These are phyloP conservation scores for Miamiensis avidus DNA, from an alignment of 169 alveolate species.

Conservation along the genomic window DNA sequence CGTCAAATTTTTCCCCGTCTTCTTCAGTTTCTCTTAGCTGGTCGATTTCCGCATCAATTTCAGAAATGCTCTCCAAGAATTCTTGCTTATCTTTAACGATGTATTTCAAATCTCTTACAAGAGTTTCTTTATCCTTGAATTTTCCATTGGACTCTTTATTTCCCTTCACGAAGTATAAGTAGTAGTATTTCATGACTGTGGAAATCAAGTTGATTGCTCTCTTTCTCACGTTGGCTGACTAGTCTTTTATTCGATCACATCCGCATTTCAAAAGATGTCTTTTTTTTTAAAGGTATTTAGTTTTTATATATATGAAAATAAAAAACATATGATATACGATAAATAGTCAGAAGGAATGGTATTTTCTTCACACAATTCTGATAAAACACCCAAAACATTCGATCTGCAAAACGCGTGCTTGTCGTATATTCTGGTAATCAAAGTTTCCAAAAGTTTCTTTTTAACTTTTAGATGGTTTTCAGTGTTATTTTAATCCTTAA, in stretches of 20 bases:
- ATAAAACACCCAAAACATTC: conserved; percentile 56
- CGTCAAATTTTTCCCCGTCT: neutral
- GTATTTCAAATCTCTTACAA: conserved; percentile 45
- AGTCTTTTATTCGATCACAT: conserved; percentile 69
- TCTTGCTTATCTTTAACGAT: conserved; percentile 44
- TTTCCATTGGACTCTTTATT: conserved; percentile 42
- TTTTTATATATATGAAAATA: too few relatives aligned
- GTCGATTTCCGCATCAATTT: conserved; percentile 30
- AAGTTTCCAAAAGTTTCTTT: conserved; percentile 63
- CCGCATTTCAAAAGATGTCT: conserved; percentile 52
- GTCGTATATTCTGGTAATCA: conserved; percentile 70
- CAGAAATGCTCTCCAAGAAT: conserved; percentile 31
- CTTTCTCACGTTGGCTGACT: conserved; percentile 74
- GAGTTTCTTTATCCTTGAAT: conserved; percentile 50
- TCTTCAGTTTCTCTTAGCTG: conserved; percentile 11
- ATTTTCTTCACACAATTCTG: conserved; percentile 58
- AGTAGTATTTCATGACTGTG: conserved; percentile 53
- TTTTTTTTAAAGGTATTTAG: too few relatives aligned
- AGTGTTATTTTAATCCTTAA: conserved; percentile 34
- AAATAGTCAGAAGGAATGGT: conserved; percentile 52
- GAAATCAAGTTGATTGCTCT: conserved; percentile 61
- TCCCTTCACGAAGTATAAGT: conserved; percentile 39
- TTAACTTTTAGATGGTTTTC: conserved; percentile 59
- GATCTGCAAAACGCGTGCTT: conserved; percentile 75
- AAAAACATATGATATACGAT: too few relatives aligned